phyloP scores from a whole-genome alignment of 1,284 basidiomycete species.

The Microbotryum violaceum region DNA sequence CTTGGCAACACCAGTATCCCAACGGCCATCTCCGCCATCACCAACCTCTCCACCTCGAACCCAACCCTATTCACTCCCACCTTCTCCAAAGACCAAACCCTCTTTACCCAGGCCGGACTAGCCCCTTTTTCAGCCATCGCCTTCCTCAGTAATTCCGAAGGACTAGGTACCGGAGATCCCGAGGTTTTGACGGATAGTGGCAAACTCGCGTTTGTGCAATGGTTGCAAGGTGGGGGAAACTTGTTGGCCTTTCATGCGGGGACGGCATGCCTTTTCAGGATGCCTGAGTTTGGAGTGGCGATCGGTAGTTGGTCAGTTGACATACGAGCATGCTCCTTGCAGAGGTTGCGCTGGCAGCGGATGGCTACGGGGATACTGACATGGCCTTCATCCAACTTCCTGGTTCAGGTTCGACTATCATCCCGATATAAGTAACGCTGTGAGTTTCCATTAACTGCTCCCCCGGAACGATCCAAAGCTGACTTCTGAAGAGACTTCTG shows the following conservation, averaged over 20 bases:
- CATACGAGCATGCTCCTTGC: neutral
- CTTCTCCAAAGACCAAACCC: constrained; percentile 11
- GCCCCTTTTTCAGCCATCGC: constrained; percentile 19
- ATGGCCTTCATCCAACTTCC: neutral
- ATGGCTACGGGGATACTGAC: neutral
- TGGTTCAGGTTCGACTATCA: constrained; percentile 24
- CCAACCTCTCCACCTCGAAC: neutral
- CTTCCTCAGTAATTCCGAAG: constrained; percentile 22
- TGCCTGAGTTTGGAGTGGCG: constrained; percentile 21
- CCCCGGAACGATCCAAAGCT: neutral
- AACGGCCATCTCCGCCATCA: constrained; percentile 14
- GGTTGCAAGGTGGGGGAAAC: constrained; percentile 17
- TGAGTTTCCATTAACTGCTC: neutral
- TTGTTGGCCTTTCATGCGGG: constrained; percentile 26
- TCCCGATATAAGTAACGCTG: constrained; percentile 18
- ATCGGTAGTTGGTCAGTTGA: constrained; percentile 22
- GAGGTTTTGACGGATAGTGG: constrained; percentile 6
- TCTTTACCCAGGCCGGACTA: constrained; percentile 15
- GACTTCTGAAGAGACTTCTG: neutral
- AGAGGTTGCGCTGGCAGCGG: neutral
- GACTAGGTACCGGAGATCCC: constrained; percentile 3
- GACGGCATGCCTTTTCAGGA: constrained; percentile 26
- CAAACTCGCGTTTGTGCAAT: constrained; percentile 15
- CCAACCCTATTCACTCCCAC: constrained; percentile 13
- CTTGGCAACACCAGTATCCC: constrained; percentile 11